phyloP scores from a whole-genome alignment of 2,329 filamentous ascomycete species.

The Aspergillus ruber region DNA sequence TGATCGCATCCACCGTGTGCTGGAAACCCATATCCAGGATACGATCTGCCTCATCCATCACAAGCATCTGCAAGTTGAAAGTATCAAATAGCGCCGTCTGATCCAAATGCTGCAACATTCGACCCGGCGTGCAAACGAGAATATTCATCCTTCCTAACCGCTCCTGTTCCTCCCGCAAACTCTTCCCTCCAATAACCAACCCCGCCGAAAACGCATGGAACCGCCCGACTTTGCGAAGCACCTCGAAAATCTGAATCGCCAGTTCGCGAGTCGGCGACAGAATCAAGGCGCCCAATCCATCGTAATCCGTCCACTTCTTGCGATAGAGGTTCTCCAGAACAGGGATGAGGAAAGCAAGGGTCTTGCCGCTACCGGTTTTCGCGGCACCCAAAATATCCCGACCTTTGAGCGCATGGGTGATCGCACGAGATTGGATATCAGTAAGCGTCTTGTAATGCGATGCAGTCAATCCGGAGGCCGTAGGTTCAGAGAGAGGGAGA shows the following conservation, averaged over 20 bases:
- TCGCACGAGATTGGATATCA: constrained; percentile 84
- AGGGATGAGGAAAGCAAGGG: constrained; percentile 83
- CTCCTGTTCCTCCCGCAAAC: constrained; percentile 77
- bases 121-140: constrained; percentile 85
- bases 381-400: constrained; percentile 87
- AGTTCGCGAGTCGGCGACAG: constrained; percentile 92
- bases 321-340: constrained; percentile 90
- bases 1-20: constrained; percentile 78
- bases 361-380: constrained; percentile 94
- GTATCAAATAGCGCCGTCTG: constrained; percentile 87
- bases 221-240: constrained; percentile 80
- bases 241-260: constrained; percentile 94
- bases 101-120: constrained; percentile 92
- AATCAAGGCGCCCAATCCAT: constrained; percentile 87
- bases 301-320: constrained; percentile 79
- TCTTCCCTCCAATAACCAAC: constrained; percentile 89
- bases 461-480: constrained; percentile 68
- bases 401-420: constrained; percentile 79
- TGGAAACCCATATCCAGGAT: constrained; percentile 99
- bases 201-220: constrained; percentile 89
- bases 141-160: constrained; percentile 91
- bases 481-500: constrained; percentile 77
- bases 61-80: constrained; percentile 84
- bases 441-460: constrained; percentile 88
- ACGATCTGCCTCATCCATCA: constrained; percentile 90